A percentile compares a stretch with the other conserved stretches of the same genome.
Conservation (phyloP, 805 yeast genomes). For the Tetrapisispora arboricola region DNA sequence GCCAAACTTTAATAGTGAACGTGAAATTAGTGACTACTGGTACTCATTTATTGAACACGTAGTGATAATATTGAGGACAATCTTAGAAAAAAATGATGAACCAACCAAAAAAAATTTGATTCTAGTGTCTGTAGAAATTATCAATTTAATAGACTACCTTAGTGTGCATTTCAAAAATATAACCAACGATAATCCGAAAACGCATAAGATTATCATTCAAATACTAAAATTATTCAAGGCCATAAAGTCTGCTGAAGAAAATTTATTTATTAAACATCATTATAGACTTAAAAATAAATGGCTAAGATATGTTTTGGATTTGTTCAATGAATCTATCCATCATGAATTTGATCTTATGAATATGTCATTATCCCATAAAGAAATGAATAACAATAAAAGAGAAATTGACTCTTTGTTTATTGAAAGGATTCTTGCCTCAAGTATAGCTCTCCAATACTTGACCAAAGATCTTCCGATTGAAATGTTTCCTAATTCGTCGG, state of each 20-base stretch:
- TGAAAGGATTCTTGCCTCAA: slow-evolving; percentile 50
- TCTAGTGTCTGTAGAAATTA: slow-evolving; percentile 23
- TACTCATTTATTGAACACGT: slow-evolving; percentile 34
- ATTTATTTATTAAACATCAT: slow-evolving; percentile 31
- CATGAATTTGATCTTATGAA: slow-evolving; percentile 26
- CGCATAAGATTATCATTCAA: slow-evolving; percentile 20
- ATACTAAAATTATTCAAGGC: slow-evolving; percentile 21
- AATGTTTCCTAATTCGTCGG: slow-evolving; percentile 42
- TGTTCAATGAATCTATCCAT: slow-evolving; percentile 43
- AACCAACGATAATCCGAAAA: slow-evolving; percentile 9
- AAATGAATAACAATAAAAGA: slow-evolving; percentile 24
- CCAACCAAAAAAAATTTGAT: slow-evolving; percentile 14
- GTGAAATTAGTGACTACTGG: slow-evolving; percentile 11
- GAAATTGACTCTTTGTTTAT: slow-evolving; percentile 39
- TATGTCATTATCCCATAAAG: slow-evolving; percentile 20
- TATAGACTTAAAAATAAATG: slow-evolving; percentile 36
- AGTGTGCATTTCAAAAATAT: slow-evolving; percentile 13
- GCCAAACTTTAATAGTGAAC: slow-evolving; percentile 13
- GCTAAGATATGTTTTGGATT: slow-evolving; percentile 37
- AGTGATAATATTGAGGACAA: slow-evolving; percentile 34
- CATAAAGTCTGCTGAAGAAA: slow-evolving; percentile 15
- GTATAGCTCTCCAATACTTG: slow-evolving; percentile 44
- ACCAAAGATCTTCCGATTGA: slow-evolving; percentile 47
- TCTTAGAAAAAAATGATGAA: slow-evolving; percentile 24
- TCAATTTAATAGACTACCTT: slow-evolving; percentile 25